Conservation (phyloP, 2,329 filamentous ascomycete species). For the Orbilia quercus region DNA sequence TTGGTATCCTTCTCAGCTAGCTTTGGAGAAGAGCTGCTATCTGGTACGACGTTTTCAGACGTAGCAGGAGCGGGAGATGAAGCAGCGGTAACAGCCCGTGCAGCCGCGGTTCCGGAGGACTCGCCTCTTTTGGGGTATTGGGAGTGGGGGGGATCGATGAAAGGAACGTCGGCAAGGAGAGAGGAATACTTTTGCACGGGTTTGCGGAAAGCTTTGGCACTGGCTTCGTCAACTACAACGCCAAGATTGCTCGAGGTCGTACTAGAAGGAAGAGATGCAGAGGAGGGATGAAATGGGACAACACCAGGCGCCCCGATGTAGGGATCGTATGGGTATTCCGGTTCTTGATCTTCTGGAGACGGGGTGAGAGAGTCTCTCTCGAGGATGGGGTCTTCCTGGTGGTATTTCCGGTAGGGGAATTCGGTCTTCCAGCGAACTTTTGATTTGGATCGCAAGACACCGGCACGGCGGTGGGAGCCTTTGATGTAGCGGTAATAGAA, state of each 20-base stretch:
- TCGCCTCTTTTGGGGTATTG: background rate
- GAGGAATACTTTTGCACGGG: constrained; percentile 30
- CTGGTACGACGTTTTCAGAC: too few relatives aligned
- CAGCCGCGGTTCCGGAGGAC: background rate
- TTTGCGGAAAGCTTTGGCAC: constrained; percentile 8
- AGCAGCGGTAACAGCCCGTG: too few relatives aligned
- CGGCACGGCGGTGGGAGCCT: background rate
- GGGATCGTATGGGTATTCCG: constrained; percentile 8
- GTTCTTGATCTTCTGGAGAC: background rate
- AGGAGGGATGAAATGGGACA: constrained; percentile 11
- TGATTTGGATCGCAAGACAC: constrained; percentile 6
- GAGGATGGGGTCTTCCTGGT: constrained; percentile 6
- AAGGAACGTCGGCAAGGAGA: constrained; percentile 17
- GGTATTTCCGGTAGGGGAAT: constrained; percentile 1
- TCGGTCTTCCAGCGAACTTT: constrained; percentile 15
- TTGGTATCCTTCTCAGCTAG: constrained; percentile 11
- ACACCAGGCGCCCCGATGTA: constrained; percentile 11
- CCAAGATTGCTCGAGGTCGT: background rate
- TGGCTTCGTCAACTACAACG: background rate
- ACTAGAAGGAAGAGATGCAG: constrained; percentile 3
- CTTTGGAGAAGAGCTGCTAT: background rate
- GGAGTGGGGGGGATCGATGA: background rate
- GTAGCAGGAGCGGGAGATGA: too few relatives aligned
- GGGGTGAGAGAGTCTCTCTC: background rate
- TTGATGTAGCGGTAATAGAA: constrained; percentile 18